Base-by-base conservation (phyloP, 345 rosid species). In the Psidium friedrichsthalianum region DNA sequence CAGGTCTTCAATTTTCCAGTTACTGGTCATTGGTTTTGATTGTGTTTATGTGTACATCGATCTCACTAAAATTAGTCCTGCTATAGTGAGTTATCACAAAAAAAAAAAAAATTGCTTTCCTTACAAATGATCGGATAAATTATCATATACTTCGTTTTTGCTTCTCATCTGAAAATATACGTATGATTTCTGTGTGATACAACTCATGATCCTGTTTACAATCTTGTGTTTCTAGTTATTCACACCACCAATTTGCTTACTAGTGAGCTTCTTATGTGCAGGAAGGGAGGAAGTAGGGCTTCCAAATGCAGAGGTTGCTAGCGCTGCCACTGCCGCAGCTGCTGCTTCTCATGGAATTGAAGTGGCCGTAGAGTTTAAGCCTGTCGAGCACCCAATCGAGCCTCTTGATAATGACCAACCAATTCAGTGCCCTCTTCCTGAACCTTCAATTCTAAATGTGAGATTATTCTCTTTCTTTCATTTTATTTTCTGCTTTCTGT, bases 361-460 rank as follows among this genome's bases (percentile, higher is more conserved):
- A 88, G 90, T 94, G 84, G 96, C 98, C 0, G 92, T 92, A 4
- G 97, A 97, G 87, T 95, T 97, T 89, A 97, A 95, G 93, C 99
- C 98, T 0, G 96, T 97, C 10, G 99, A 97, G 90, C 98, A 93
- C 89, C 99, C 99, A 0, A 88, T 87, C 0, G 99, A 95, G 93
- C 99, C 99, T 84, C 86, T 91, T n/a, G 93, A 95, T 87, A 93
- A 88, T 57, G 98, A 93, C 88, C 91, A 56, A 86, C 97, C 99
- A 2, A 93, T 97, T 85, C 96, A 94, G 55, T 97, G 99, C 89
- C 99, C 98, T 7, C 83, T 92, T 11, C 96, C 99, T 1, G 99
- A 97, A 87, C 98, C 96, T 85, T 97, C 98, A 40, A 95, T 97
- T 89, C 94, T 97, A 40, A 94, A 97, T 89, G 99, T 97, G 91